These are phyloP conservation scores for Silene vulgaris DNA, from an alignment of 179 eudicot genomes.

Conservation along the genomic window DNA sequence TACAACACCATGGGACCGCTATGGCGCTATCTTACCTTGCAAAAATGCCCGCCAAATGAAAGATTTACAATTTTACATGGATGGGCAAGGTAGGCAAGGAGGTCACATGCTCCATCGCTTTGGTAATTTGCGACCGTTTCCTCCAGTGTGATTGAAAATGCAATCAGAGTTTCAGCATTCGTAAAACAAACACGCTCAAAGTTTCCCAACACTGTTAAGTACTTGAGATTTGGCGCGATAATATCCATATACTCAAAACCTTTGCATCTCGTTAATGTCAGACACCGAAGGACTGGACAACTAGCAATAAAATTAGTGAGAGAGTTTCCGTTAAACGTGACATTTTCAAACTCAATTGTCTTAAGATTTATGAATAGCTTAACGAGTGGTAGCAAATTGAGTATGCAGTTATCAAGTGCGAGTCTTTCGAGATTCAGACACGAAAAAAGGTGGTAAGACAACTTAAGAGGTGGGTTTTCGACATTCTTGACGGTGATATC, in stretches of 20 bases:
- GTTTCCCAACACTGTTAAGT: background rate
- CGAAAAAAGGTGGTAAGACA: constrained; percentile 15
- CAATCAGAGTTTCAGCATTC: constrained; percentile 1
- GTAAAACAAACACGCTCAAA: constrained; percentile 7
- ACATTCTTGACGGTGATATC: constrained; percentile 7
- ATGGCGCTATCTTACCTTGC: constrained; percentile 6
- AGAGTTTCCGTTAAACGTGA: constrained; percentile 8
- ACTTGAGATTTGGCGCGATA: constrained; percentile 14
- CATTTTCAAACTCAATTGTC: background rate
- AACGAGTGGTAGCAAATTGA: constrained; percentile 7
- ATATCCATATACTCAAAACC: constrained; percentile 5
- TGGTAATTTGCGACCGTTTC: constrained; percentile 9
- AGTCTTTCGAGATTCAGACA: constrained; percentile 14
- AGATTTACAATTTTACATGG: background rate
- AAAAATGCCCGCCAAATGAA: background rate
- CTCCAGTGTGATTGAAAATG: background rate
- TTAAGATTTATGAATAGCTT: background rate
- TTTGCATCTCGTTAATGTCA: background rate
- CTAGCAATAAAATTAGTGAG: constrained; percentile 5
- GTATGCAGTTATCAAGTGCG: background rate
- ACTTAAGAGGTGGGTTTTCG: background rate
- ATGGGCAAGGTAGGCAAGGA: constrained; percentile 4
- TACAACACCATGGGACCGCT: background rate
- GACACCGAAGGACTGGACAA: constrained; percentile 14
- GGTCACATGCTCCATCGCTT: background rate